Percentiles rank a stretch among this genome's conserved stretches.
Conservation (phyloP, 352 stramenopile genomes). For the Phytopythium chamaehyphon region DNA sequence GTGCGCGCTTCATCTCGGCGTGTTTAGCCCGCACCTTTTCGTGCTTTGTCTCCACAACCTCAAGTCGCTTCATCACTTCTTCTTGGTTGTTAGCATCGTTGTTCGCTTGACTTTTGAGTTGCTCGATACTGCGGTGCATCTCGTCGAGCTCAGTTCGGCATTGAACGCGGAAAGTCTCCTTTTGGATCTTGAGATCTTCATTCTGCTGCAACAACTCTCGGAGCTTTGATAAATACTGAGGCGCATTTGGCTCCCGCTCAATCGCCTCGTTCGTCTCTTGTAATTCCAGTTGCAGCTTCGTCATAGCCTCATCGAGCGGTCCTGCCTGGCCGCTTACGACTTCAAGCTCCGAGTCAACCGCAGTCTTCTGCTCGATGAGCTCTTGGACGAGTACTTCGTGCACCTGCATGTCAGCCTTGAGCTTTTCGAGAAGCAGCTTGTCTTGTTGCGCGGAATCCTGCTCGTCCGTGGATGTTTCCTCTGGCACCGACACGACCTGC, state of each 20-base stretch:
- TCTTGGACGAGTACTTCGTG: conserved; percentile 28
- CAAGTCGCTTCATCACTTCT: conserved; percentile 36
- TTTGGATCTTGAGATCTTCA: conserved; percentile 48
- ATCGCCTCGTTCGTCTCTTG: conserved; percentile 29
- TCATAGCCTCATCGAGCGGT: conserved; percentile 25
- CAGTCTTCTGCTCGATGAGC: conserved; percentile 45
- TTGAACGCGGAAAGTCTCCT: conserved; percentile 36
- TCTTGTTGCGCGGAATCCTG: conserved; percentile 6
- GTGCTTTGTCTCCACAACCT: conserved; percentile 68
- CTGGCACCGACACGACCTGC: conserved; percentile 37
- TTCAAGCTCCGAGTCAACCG: conserved; percentile 26
- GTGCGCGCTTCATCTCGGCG: conserved; percentile 53
- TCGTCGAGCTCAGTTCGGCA: conserved; percentile 40
- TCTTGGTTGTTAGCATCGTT: conserved; percentile 33
- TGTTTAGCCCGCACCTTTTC: conserved; percentile 59
- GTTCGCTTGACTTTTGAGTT: conserved; percentile 32
- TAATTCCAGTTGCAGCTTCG: conserved; percentile 35
- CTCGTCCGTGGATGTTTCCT: conserved; percentile 8
- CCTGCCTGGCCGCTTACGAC: conserved; percentile 17
- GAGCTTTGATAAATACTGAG: conserved; percentile 25
- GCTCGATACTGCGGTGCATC: conserved; percentile 32
- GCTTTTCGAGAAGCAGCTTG: conserved; percentile 11
- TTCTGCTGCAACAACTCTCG: conserved; percentile 40
- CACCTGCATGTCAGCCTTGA: conserved; percentile 21
- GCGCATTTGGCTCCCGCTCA: conserved; percentile 16